These are phyloP conservation scores for Ligustrum vulgare DNA, from an alignment of 257 asterid species.

Conservation along the genomic window DNA sequence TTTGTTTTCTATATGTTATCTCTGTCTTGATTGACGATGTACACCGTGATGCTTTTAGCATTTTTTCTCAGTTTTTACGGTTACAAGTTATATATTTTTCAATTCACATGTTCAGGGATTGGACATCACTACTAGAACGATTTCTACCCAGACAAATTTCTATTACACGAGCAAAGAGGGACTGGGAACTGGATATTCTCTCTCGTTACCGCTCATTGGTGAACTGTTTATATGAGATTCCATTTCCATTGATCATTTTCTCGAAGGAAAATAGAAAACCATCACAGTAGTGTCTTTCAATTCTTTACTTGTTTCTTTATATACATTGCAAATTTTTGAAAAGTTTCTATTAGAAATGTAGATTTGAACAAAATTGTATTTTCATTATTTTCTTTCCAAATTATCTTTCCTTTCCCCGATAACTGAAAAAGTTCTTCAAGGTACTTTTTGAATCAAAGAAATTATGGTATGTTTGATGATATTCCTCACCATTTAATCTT, in stretches of 20 bases:
- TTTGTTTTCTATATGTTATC: slow-evolving; percentile 14
- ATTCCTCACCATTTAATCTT: not conserved
- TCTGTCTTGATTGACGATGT: slow-evolving; percentile 15
- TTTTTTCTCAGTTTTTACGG: slow-evolving; percentile 21
- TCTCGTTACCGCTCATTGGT: slow-evolving; percentile 92
- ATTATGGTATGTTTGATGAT: slow-evolving; percentile 5
- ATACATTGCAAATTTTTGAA: not conserved
- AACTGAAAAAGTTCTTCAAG: not conserved
- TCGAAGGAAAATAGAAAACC: not conserved
- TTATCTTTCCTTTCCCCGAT: not conserved
- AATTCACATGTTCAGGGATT: slow-evolving; percentile 55
- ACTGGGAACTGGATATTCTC: slow-evolving; percentile 90
- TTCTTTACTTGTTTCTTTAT: slow-evolving; percentile 16
- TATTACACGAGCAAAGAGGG: slow-evolving; percentile 88
- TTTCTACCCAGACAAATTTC: slow-evolving; percentile 93
- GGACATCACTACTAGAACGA: slow-evolving; percentile 91
- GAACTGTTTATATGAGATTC: slow-evolving; percentile 13
- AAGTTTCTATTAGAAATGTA: not conserved
- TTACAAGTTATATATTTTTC: slow-evolving; percentile 7
- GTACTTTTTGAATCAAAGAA: slow-evolving; percentile 1
- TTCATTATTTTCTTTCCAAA: slow-evolving; percentile 1
- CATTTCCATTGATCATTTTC: not conserved
- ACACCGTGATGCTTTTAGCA: slow-evolving; percentile 2
- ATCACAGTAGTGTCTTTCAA: not conserved
- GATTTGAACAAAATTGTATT: not conserved